These are phyloP conservation scores for Schoenoplectus triqueter DNA, from an alignment of 202 grass and related monocot genomes.

Conservation along the genomic window DNA sequence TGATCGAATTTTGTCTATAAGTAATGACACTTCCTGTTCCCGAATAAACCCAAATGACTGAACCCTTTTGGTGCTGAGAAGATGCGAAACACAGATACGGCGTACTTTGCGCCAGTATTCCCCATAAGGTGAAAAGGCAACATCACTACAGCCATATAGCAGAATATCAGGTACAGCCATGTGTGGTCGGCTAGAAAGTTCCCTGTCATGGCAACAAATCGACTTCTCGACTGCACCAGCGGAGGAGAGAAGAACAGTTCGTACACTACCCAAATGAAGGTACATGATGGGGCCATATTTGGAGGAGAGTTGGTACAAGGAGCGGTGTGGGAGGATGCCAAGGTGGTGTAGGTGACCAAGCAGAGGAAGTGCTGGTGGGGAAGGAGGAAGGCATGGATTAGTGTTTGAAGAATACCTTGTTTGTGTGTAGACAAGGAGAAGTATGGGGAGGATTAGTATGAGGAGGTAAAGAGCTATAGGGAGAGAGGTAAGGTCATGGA, in stretches of 20 bases:
- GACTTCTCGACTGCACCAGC: slow-evolving; percentile 39
- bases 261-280: slow-evolving; percentile 33
- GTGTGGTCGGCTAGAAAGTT: slow-evolving; percentile 45
- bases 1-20: slow-evolving; percentile 4
- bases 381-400: slow-evolving; percentile 18
- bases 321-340: background rate
- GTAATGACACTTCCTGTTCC: slow-evolving; percentile 42
- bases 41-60: slow-evolving; percentile 47
- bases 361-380: slow-evolving; percentile 29
- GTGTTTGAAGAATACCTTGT: background rate
- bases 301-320: slow-evolving; percentile 28
- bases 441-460: background rate
- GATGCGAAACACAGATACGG: slow-evolving; percentile 47
- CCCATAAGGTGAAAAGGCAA: slow-evolving; percentile 63
- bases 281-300: slow-evolving; percentile 36
- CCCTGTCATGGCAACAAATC: slow-evolving; percentile 39
- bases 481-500: background rate
- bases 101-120: slow-evolving; percentile 59
- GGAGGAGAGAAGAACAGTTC: slow-evolving; percentile 46
- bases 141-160: slow-evolving; percentile 48
- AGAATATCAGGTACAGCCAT: slow-evolving; percentile 39
- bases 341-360: slow-evolving; percentile 41
- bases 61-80: slow-evolving; percentile 47
- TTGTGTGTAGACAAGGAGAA: slow-evolving; percentile 10
- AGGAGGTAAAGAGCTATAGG: background rate